These are phyloP conservation scores for Emergomyces orientalis DNA, from an alignment of 2,329 filamentous ascomycete species.

Conservation along the genomic window DNA sequence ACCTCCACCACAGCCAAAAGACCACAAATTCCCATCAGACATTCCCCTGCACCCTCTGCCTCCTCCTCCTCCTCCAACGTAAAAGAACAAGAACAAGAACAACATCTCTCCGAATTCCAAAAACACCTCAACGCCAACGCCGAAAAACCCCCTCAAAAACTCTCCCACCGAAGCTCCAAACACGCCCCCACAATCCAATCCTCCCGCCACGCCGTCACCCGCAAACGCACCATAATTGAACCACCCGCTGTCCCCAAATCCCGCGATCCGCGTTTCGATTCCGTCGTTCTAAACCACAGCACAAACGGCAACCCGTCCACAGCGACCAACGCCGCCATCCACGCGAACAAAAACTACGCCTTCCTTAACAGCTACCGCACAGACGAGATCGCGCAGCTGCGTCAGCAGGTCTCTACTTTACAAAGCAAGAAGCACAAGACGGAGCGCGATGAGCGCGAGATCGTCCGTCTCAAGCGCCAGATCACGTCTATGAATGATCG, in stretches of 20 bases:
- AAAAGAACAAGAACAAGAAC: not conserved
- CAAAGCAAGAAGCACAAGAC: slow-evolving; percentile 48
- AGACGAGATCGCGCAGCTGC: slow-evolving; percentile 69
- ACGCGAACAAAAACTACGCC: slow-evolving; percentile 63
- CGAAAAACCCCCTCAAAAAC: slow-evolving; percentile 20
- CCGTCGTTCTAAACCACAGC: slow-evolving; percentile 39
- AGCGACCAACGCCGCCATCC: slow-evolving; percentile 38
- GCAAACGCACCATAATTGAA: slow-evolving; percentile 64
- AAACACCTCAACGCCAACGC: slow-evolving; percentile 64
- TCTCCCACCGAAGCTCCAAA: slow-evolving; percentile 51
- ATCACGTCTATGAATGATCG: slow-evolving; percentile 71
- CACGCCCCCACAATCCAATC: slow-evolving; percentile 79
- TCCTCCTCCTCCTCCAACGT: not conserved
- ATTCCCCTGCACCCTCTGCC: slow-evolving; percentile 19
- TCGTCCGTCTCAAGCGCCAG: slow-evolving; percentile 61
- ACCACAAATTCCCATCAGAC: slow-evolving; percentile 31
- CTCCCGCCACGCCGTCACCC: slow-evolving; percentile 73
- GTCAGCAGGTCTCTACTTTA: not conserved
- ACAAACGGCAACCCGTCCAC: slow-evolving; percentile 25
- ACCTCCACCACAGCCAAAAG: slow-evolving; percentile 26
- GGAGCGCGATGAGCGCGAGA: slow-evolving; percentile 54
- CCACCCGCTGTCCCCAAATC: slow-evolving; percentile 47
- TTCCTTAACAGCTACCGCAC: slow-evolving; percentile 83
- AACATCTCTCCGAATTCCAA: slow-evolving; percentile 35
- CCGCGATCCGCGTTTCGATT: slow-evolving; percentile 85